These are phyloP conservation scores for Aphanomyces astaci DNA, from an alignment of 352 stramenopile species.

Conservation along the genomic window DNA sequence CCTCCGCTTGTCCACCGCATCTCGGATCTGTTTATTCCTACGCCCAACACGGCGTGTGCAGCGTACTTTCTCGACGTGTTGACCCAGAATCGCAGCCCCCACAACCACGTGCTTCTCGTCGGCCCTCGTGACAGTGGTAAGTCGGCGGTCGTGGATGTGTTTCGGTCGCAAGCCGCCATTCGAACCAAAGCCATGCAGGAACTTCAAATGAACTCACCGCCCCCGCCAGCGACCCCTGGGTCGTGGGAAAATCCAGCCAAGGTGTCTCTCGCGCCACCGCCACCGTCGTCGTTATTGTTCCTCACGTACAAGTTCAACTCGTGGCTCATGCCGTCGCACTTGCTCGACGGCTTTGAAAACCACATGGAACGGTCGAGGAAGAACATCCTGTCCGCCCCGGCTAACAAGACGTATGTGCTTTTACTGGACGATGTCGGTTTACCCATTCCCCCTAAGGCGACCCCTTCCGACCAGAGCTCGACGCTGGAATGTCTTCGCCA, in stretches of 20 bases:
- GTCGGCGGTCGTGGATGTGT: slow-evolving; percentile 26
- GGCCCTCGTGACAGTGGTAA: slow-evolving; percentile 45
- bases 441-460: background rate
- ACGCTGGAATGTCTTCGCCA: slow-evolving; percentile 10
- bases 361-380: slow-evolving; percentile 12
- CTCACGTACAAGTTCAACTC: background rate
- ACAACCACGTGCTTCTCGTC: slow-evolving; percentile 34
- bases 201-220: background rate
- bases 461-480: background rate
- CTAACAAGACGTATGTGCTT: slow-evolving; percentile 1
- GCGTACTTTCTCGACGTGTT: slow-evolving; percentile 45
- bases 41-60: slow-evolving; percentile 28
- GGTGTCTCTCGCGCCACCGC: background rate
- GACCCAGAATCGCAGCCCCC: slow-evolving; percentile 26
- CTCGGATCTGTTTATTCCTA: slow-evolving; percentile 33
- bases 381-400: slow-evolving; percentile 5
- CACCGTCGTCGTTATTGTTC: background rate
- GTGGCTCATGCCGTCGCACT: background rate
- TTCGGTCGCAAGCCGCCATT: background rate
- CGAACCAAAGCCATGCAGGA: background rate
- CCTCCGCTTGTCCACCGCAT: background rate
- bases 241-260: background rate
- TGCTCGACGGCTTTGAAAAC: slow-evolving; percentile 4
- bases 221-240: background rate
- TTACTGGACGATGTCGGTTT: slow-evolving; percentile 18